A percentile compares a stretch with the other conserved stretches of the same genome.
Evolutionary conservation across 2,329 filamentous ascomycete genomes (phyloP).

Genomic region (Coleophoma crateriformis): DNA sequence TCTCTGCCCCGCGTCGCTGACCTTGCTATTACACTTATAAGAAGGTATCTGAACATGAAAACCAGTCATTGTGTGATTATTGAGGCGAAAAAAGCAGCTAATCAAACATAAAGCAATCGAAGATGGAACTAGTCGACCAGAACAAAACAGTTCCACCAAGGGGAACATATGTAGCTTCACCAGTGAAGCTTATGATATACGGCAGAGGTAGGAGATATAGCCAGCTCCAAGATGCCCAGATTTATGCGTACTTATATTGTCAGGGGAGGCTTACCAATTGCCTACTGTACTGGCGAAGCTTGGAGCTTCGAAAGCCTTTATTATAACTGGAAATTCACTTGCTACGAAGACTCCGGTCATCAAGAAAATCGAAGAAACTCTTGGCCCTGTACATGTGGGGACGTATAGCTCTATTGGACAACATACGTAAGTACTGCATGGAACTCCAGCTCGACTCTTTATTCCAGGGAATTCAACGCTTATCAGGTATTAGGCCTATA

Average conservation of each 20-base stretch:
- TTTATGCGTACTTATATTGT: no score
- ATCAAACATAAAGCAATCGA: no score
- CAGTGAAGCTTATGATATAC: slow-evolving; percentile 15
- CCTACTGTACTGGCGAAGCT: slow-evolving; percentile 8
- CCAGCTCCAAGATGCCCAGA: no score
- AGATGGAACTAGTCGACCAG: no score
- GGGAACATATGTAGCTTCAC: slow-evolving; percentile 13
- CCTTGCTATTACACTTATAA: no score
- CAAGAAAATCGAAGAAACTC: slow-evolving; percentile 40
- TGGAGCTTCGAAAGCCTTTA: slow-evolving; percentile 45
- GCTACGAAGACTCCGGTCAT: slow-evolving; percentile 47
- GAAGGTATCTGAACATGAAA: no score
- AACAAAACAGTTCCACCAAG: slow-evolving; percentile 1
- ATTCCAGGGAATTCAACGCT: no score
- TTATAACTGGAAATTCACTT: slow-evolving; percentile 48
- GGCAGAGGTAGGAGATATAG: slow-evolving; percentile 8
- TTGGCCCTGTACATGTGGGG: slow-evolving; percentile 41
- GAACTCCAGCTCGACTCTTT: background rate
- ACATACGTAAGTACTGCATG: slow-evolving; percentile 31
- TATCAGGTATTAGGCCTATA: slow-evolving; percentile 29
- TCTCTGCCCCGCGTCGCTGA: no score
- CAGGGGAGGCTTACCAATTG: slow-evolving; percentile 2
- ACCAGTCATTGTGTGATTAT: no score
- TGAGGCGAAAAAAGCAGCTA: no score
- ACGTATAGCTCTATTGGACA: slow-evolving; percentile 50